Conservation (phyloP, 495 filamentous ascomycete species). For the Penicillium subrubescens region DNA sequence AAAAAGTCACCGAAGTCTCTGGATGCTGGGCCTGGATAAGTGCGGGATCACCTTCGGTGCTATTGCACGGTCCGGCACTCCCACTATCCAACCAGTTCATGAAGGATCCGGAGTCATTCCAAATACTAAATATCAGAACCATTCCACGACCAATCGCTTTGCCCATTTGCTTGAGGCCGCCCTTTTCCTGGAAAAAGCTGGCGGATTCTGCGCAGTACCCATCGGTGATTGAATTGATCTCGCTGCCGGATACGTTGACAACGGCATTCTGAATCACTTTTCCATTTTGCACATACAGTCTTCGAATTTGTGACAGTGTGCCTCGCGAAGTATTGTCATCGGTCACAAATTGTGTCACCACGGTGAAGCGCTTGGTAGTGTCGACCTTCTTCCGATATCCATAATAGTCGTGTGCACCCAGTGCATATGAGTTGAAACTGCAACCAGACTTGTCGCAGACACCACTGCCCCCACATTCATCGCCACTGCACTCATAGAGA, state of each 20-base stretch:
- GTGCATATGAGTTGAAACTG: slow-evolving; percentile 63
- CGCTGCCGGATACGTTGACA: slow-evolving; percentile 15
- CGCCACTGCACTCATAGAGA: slow-evolving; percentile 50
- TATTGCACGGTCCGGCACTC: slow-evolving; percentile 60
- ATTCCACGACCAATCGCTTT: slow-evolving; percentile 57
- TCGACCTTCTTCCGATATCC: slow-evolving; percentile 56
- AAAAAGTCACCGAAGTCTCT: slow-evolving; percentile 35
- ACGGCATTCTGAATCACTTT: slow-evolving; percentile 49
- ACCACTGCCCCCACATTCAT: slow-evolving; percentile 50
- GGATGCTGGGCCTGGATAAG: slow-evolving; percentile 33
- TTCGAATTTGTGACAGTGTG: slow-evolving; percentile 55
- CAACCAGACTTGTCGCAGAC: slow-evolving; percentile 70
- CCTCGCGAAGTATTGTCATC: slow-evolving; percentile 46
- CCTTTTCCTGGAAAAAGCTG: slow-evolving; percentile 22
- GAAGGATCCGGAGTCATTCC: slow-evolving; percentile 58
- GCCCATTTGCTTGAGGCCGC: slow-evolving; percentile 34
- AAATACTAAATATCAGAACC: slow-evolving; percentile 67
- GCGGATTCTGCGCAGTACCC: slow-evolving; percentile 22
- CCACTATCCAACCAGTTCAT: slow-evolving; percentile 68
- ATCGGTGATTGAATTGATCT: slow-evolving; percentile 31
- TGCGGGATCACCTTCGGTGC: slow-evolving; percentile 35
- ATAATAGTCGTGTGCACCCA: slow-evolving; percentile 59
- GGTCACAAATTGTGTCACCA: slow-evolving; percentile 68
- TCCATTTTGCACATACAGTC: slow-evolving; percentile 64
- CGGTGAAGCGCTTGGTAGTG: slow-evolving; percentile 61